Base-by-base conservation (phyloP, 2,329 filamentous ascomycete species). In the Trichoderma sp. region DNA sequence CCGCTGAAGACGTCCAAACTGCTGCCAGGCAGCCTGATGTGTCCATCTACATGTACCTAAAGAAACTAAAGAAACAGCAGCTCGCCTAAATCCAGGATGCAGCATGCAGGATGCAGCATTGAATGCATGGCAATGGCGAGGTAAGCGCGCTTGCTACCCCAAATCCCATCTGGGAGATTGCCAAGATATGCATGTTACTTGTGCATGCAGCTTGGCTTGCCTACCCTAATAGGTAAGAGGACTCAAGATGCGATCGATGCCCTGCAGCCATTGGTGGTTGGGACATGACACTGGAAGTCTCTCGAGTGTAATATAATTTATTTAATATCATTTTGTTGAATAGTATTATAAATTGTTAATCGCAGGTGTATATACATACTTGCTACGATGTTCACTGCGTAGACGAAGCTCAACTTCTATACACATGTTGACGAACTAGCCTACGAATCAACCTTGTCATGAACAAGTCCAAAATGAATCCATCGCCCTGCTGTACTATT, bases 251-350 rank as follows among this genome's bases (percentile, higher is more conserved):
- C 39, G 5, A 8, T 43, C 39, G 2, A 1, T n/a, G 7, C 7
- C 7, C 18, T n/a, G 18, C 37, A 7, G 6, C 16, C 5, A 39
- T 8, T n/a, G 39, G 2, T 43, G 1, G 18, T 43, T n/a, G 4
- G 8, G 18, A 7, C n/a, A 8, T n/a, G 1, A 18, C 3, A n/a
- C 0, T n/a, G 16, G 8, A 43, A 4, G 4, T 10, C 0, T n/a
- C 1, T 43, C 1, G 11, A 5, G 7, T 43, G 6, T 43, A n/a
- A n/a, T 4, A 8, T n/a, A n/a, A 43, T 43, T n/a, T 10, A 10
- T 1, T n/a, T n/a, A 43, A 4, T 4, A 43, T 43, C 2, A 43
- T n/a, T 43, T 3, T 4, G 10, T n/a, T 43, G 7, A 8, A n/a
- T n/a, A 4, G 6, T n/a, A 4, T 43, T 7, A 5, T 8, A 18